phyloP scores from a whole-genome alignment of 2,329 filamentous ascomycete species.

The Trichoderma atrobrunneum region DNA sequence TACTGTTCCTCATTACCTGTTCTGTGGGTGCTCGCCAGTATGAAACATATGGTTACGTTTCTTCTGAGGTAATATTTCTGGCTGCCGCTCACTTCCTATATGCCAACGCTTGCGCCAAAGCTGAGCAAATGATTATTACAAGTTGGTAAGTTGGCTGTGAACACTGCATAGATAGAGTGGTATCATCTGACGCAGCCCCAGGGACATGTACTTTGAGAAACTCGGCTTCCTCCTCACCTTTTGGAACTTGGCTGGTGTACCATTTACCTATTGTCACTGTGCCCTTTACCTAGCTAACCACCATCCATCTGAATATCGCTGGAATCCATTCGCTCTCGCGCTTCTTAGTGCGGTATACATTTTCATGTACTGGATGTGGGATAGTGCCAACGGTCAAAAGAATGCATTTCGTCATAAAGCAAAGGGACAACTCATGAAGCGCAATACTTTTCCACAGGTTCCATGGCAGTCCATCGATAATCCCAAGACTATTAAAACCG shows the following conservation, averaged over 20 bases:
- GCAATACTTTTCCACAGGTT: slow-evolving; percentile 82
- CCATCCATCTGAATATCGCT: slow-evolving; percentile 70
- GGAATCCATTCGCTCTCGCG: slow-evolving; percentile 66
- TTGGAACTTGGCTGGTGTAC: slow-evolving; percentile 92
- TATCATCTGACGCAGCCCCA: slow-evolving; percentile 17
- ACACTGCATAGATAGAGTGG: not conserved
- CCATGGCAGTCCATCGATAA: slow-evolving; percentile 82
- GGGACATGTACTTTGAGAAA: slow-evolving; percentile 96
- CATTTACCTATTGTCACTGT: slow-evolving; percentile 89
- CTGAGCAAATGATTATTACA: slow-evolving; percentile 83
- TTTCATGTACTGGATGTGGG: slow-evolving; percentile 87
- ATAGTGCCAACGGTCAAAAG: slow-evolving; percentile 89
- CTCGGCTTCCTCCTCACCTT: slow-evolving; percentile 98
- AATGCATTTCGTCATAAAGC: slow-evolving; percentile 84
- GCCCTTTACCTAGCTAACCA: slow-evolving; percentile 87
- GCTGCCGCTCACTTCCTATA: slow-evolving; percentile 89
- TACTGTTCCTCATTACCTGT: slow-evolving; percentile 74
- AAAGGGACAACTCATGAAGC: slow-evolving; percentile 65
- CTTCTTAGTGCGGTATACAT: slow-evolving; percentile 69
- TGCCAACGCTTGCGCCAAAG: slow-evolving; percentile 88
- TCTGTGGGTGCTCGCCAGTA: slow-evolving; percentile 79
- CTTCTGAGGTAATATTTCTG: slow-evolving; percentile 78
- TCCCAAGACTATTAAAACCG: slow-evolving; percentile 71
- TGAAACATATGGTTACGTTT: slow-evolving; percentile 80
- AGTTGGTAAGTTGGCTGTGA: slow-evolving; percentile 55